Evolutionary conservation across 1,284 basidiomycete species (phyloP), one percentile per base, ranked within the genome.

Genomic region (Cryptococcus maquisensis): DNA sequence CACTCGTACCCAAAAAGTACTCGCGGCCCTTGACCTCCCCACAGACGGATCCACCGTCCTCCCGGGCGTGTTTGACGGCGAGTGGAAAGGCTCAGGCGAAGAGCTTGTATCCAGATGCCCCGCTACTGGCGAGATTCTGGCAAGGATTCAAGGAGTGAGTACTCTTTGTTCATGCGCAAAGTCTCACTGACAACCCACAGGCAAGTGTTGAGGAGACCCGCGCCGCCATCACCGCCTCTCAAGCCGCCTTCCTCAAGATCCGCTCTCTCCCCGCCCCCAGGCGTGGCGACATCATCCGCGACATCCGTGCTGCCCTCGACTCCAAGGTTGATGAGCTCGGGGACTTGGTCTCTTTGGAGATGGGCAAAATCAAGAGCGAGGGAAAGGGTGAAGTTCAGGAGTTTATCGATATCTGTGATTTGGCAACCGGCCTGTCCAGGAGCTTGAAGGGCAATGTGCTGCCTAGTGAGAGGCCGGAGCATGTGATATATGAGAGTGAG

Each of bases 361-460:
- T 96, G 93, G 93, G 81, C 46, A 98, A 98, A 78, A 93, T 96
- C 63, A 82, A 81, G 65, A 86, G 87, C n/a, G 93, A 97, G 72
- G 93, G 92, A 35, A 81, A 86, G 44, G 92, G 92, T 18, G 92
- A 97, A 77, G 91, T 97, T 1, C 69, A 73, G 50, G 73, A 75
- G 77, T 93, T 94, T 64, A 83, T 97, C 57, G 93, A 97, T 71
- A 91, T 95, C 54, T 90, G 91, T 48, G 87, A 88, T 69, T 85
- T 85, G 69, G 86, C 81, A 4, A 85, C 91, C 20, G 93, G 93
- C 2, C 78, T 96, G 36, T 92, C 90, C 6, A 81, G 93, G 54
- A 90, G 89, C 82, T 93, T 95, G 86, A 88, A 90, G 54, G 92
- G 92, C 18, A 82, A 85, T 40, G 82, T 93, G 13, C 81, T 94